These are phyloP conservation scores for Colletotrichum cereale DNA, from an alignment of 2,329 filamentous ascomycete genomes.

Conservation along the genomic window DNA sequence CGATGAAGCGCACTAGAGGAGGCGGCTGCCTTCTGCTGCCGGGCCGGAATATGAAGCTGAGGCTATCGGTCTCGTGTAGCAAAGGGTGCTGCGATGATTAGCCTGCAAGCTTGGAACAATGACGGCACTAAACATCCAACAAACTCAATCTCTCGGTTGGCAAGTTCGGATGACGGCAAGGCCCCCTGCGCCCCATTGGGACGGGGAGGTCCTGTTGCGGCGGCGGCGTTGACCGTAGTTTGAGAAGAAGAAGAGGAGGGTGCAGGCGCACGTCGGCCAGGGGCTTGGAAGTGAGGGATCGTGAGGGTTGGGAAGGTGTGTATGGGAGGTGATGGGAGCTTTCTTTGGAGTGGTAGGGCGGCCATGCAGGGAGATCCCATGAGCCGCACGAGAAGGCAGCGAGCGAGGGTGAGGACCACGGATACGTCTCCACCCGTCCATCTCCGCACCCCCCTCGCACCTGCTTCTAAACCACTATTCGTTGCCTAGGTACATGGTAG, in stretches of 20 bases:
- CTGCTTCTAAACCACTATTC: background rate
- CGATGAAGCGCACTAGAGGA: no score
- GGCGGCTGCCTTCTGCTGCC: background rate
- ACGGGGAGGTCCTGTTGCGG: constrained; percentile 1
- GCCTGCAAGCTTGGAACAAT: constrained; percentile 3
- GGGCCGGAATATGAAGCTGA: background rate
- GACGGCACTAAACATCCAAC: constrained; percentile 31
- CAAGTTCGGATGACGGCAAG: constrained; percentile 36
- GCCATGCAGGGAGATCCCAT: background rate
- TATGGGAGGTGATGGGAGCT: background rate
- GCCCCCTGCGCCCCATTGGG: background rate
- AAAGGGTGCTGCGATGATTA: background rate
- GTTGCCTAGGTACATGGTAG: no score
- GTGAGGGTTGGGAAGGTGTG: background rate
- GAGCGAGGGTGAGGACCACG: background rate
- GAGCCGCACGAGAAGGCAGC: background rate
- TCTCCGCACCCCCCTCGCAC: background rate
- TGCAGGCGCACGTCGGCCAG: background rate
- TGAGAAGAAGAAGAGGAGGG: constrained; percentile 23
- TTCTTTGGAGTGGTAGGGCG: constrained; percentile 11
- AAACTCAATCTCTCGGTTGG: constrained; percentile 26
- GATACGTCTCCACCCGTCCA: background rate
- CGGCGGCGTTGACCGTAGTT: constrained; percentile 12
- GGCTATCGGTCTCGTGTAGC: background rate
- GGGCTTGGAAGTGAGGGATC: background rate